These are phyloP conservation scores for Spathaspora gorwiae DNA, from an alignment of 805 yeast genomes.

Conservation along the genomic window DNA sequence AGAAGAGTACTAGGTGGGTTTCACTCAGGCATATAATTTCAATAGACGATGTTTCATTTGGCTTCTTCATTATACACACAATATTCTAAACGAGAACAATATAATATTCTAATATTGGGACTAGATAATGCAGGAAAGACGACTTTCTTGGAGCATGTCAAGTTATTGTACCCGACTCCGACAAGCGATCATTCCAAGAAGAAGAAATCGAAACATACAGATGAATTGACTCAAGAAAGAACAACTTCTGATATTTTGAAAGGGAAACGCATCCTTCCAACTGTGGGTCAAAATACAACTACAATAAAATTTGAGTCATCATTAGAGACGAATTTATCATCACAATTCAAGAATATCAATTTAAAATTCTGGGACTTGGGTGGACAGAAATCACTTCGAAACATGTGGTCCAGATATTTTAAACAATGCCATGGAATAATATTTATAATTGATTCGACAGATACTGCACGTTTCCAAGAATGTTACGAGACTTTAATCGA, in stretches of 20 bases:
- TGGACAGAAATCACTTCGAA: slow-evolving; percentile 82
- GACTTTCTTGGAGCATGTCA: slow-evolving; percentile 36
- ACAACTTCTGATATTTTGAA: slow-evolving; percentile 23
- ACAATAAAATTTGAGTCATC: slow-evolving; percentile 37
- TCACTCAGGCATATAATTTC: not conserved
- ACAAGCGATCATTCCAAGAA: slow-evolving; percentile 12
- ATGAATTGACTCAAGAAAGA: slow-evolving; percentile 7
- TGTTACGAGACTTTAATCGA: slow-evolving; percentile 61
- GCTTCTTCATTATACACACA: slow-evolving; percentile 43
- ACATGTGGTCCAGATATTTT: slow-evolving; percentile 86
- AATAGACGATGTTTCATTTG: slow-evolving; percentile 33
- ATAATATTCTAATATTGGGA: slow-evolving; percentile 66
- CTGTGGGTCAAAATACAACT: slow-evolving; percentile 86
- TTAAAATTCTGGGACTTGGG: slow-evolving; percentile 96
- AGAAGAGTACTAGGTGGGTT: not conserved
- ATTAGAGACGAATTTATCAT: slow-evolving; percentile 28
- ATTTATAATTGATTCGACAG: slow-evolving; percentile 90
- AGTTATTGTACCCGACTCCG: slow-evolving; percentile 32
- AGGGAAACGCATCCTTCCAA: slow-evolving; percentile 71
- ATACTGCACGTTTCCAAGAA: slow-evolving; percentile 75
- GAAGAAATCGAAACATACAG: slow-evolving; percentile 3
- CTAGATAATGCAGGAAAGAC: slow-evolving; percentile 97
- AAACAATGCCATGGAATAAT: slow-evolving; percentile 85
- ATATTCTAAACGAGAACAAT: slow-evolving; percentile 43
- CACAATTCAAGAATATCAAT: slow-evolving; percentile 39